Evolutionary conservation across 208 protist species (phyloP).

Genomic region (Leishmania guyanensis): DNA sequence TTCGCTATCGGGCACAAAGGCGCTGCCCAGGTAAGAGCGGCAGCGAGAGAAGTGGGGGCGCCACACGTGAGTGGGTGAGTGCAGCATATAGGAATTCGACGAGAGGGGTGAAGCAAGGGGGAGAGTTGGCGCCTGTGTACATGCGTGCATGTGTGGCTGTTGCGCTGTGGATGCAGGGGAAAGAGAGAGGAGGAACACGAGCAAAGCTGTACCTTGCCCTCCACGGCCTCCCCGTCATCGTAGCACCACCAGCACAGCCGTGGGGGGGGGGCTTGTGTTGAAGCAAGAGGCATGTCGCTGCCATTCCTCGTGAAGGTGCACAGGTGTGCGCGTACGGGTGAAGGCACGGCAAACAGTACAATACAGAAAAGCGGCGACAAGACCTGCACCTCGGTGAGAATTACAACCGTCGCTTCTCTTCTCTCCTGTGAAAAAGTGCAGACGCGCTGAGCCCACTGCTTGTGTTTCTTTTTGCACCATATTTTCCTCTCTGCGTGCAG

Average conservation of each 20-base stretch:
- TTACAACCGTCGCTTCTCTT: not conserved
- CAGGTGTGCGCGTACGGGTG: not conserved
- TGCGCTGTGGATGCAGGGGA: not conserved
- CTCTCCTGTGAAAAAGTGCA: not conserved
- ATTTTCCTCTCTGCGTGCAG: not conserved
- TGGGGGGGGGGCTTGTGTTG: not conserved
- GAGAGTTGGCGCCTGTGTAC: not conserved
- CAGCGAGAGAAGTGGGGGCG: not conserved
- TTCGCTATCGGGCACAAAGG: not conserved
- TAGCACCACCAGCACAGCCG: not conserved
- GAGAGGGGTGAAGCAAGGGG: not conserved
- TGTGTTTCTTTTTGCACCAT: not conserved
- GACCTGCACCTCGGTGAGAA: not conserved
- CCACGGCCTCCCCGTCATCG: not conserved
- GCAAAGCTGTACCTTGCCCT: not conserved
- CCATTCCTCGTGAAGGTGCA: not conserved
- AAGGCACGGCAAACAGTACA: not conserved
- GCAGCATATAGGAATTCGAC: not conserved
- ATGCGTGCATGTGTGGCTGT: not conserved
- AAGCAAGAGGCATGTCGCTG: not conserved
- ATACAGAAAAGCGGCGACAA: not conserved
- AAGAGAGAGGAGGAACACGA: not conserved
- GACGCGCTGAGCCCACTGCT: not conserved
- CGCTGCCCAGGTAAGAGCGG: not conserved
- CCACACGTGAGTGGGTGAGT: not conserved